These are phyloP conservation scores for Colletotrichum liriopes DNA, from an alignment of 2,329 filamentous ascomycete genomes.

Conservation along the genomic window DNA sequence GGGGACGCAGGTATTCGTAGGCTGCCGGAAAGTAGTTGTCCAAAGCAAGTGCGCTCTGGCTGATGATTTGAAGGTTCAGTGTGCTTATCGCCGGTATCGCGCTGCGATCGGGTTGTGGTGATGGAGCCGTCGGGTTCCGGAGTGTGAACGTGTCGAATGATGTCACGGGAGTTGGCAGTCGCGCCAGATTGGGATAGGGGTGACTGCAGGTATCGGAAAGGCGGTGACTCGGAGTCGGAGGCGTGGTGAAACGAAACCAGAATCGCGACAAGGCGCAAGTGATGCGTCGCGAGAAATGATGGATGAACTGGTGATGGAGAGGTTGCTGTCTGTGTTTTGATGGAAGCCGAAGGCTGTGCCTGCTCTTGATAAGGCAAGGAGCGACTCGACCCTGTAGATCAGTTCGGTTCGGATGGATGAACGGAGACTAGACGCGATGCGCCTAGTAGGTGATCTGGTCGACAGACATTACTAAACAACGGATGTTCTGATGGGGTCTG, in stretches of 20 bases:
- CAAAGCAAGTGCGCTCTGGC: conserved; percentile 5
- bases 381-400: conserved; percentile 43
- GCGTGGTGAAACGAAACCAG: conserved; percentile 2
- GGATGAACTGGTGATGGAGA: conserved; percentile 18
- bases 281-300: conserved; percentile 25
- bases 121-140: conserved; percentile 39
- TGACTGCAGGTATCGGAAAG: conserved; percentile 23
- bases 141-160: conserved; percentile 41
- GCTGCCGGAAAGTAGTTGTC: conserved; percentile 3
- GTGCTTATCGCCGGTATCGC: conserved; percentile 41
- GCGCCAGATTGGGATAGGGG: conserved; percentile 33
- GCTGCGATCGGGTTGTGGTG: conserved; percentile 29
- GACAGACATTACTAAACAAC: conserved; percentile 42
- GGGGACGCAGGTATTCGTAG: conserved; percentile 25
- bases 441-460: conserved; percentile 42
- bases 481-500: conserved; percentile 18
- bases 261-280: conserved; percentile 25
- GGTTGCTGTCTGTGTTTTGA: conserved; percentile 36
- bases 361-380: conserved; percentile 37
- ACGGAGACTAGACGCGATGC: conserved; percentile 44
- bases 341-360: conserved; percentile 33
- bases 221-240: conserved; percentile 29
- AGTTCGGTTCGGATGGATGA: conserved; percentile 31
- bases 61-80: conserved; percentile 8
- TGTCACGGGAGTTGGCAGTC: conserved; percentile 41